Evolutionary conservation across 768 basidiomycete genomes (phyloP).

Genomic region (Floccularia luteovirens): DNA sequence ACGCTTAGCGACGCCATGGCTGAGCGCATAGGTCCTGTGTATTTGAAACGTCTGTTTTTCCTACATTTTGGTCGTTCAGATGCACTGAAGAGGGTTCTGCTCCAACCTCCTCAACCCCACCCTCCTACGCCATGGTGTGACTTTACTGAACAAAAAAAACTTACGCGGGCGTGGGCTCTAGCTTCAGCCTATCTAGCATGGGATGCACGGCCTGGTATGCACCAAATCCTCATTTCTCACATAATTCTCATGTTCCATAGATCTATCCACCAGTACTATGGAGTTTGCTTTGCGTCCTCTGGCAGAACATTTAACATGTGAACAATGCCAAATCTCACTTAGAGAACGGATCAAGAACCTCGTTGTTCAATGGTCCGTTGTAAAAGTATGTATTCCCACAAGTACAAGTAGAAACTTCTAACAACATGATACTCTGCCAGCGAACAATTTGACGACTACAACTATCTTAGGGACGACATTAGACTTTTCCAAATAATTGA

Average conservation of each 20-base stretch:
- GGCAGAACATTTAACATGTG: constrained; percentile 61
- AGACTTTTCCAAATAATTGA: too few species aligned
- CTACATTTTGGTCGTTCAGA: constrained; percentile 79
- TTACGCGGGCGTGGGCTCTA: constrained; percentile 77
- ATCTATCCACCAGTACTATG: constrained; percentile 66
- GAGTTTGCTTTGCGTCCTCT: constrained; percentile 67
- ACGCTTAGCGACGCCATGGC: constrained; percentile 66
- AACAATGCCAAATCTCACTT: constrained; percentile 57
- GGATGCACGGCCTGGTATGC: constrained; percentile 73
- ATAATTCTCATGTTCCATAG: constrained; percentile 26
- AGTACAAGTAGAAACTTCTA: background rate
- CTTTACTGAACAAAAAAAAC: constrained; percentile 68
- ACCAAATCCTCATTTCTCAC: constrained; percentile 4
- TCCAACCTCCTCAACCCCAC: constrained; percentile 71
- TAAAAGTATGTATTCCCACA: constrained; percentile 44
- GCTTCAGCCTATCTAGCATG: constrained; percentile 79
- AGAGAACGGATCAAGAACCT: constrained; percentile 61
- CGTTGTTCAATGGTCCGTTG: constrained; percentile 69
- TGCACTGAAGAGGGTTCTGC: constrained; percentile 71
- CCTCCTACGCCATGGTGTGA: constrained; percentile 64
- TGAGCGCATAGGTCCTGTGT: constrained; percentile 62
- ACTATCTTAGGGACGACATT: too few species aligned
- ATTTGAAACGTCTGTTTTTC: constrained; percentile 77
- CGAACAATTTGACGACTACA: constrained; percentile 41
- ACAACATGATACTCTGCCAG: constrained; percentile 20